Evolutionary conservation across 176 grass and related monocot species (phyloP), one percentile per base, ranked within the genome.

Genomic region (Elaeis guineensis): DNA sequence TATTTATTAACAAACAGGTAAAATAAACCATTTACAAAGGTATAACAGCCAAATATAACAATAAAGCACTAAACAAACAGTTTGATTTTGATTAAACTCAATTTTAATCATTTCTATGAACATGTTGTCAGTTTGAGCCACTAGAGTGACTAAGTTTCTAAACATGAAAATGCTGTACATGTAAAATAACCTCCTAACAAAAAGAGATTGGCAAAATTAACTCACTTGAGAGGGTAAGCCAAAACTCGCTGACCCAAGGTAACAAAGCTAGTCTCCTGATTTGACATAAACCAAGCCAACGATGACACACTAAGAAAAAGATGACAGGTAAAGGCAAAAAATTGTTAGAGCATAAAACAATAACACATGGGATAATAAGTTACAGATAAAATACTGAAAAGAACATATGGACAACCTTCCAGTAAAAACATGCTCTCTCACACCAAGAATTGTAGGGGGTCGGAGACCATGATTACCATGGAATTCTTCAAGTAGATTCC

Each of bases 401-500:
- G 78, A 59, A 39, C 49, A 52, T 50, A 70, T 67, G 8, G 68
- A 25, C 58, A 75, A 95, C 92, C 92, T 97, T 72, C 92, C 92
- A 16, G 92, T 97, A 58, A 97, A 97, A 21, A 97, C 92, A 73
- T 97, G 81, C 61, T 97, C 92, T 66, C 92, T 83, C 54, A 97
- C 87, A 67, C 92, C 92, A 70, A 97, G 84, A 72, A 97, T 97
- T 22, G 83, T 97, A 7, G 92, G 92, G 55, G 54, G 17, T 18
- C 59, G 72, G 57, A 91, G 80, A 51, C 83, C 86, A 78, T 90
- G 83, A 17, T 80, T 85, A 74, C 52, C 78, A 79, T 62, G 57
- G 57, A 97, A 91, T 70, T 97, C 92, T 69, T 97, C 92, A 48
- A 97, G 92, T 59, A 97, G 80, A 80, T 97, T 97, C 76, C 92